Evolutionary conservation across 768 basidiomycete genomes (phyloP).

Genomic region (Butyriboletus loyo): DNA sequence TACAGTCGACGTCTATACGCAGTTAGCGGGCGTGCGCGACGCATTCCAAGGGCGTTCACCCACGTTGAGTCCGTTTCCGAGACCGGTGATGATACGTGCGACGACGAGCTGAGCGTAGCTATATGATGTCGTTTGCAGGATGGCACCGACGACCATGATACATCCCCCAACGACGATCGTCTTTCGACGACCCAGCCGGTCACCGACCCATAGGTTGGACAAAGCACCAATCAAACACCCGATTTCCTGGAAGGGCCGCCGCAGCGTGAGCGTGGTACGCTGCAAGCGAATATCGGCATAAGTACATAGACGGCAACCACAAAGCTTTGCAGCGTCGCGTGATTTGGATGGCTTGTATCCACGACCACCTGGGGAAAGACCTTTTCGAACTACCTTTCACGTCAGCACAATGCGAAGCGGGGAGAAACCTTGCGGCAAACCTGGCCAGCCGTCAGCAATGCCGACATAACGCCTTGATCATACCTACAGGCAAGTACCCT

Average conservation of each 20-base stretch:
- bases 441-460: constrained; percentile 54
- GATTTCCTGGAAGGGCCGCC: constrained; percentile 43
- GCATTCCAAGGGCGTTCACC: constrained; percentile 4
- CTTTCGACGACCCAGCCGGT: constrained; percentile 54
- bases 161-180: constrained; percentile 57
- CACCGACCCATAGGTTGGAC: constrained; percentile 59
- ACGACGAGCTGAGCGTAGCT: constrained; percentile 61
- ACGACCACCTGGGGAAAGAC: constrained; percentile 55
- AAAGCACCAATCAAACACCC: constrained; percentile 64
- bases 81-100: constrained; percentile 56
- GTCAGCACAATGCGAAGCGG: constrained; percentile 3
- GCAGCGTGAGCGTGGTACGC: not conserved
- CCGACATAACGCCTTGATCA: constrained; percentile 73
- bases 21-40: not conserved
- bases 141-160: constrained; percentile 62
- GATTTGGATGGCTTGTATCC: constrained; percentile 34
- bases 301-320: constrained; percentile 60
- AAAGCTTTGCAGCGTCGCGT: constrained; percentile 58
- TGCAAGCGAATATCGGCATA: constrained; percentile 8
- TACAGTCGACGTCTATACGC: constrained; percentile 57
- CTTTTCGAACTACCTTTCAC: constrained; percentile 46
- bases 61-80: constrained; percentile 66
- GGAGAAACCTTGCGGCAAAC: constrained; percentile 22
- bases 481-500: constrained; percentile 36
- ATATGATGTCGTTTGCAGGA: constrained; percentile 55